Conservation (phyloP, 495 filamentous ascomycete species). For the Penicillium silybi region DNA sequence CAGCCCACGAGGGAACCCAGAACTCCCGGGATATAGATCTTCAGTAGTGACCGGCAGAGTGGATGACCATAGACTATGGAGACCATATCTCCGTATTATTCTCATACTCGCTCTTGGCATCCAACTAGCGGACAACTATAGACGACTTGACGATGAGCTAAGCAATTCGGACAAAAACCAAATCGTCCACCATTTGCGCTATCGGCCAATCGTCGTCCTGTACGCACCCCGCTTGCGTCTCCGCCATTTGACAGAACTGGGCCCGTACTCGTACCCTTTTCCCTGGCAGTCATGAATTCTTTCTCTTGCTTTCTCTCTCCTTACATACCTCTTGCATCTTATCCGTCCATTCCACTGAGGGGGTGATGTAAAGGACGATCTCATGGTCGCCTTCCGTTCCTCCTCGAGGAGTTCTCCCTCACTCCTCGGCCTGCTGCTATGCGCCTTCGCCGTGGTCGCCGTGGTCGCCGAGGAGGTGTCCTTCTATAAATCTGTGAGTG, state of each 20-base stretch:
- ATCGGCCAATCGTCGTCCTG: slow-evolving; percentile 6
- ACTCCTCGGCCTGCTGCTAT: slow-evolving; percentile 12
- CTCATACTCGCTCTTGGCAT: background rate
- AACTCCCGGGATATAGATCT: too few species aligned
- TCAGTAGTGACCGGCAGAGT: too few species aligned
- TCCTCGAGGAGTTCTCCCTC: slow-evolving; percentile 11
- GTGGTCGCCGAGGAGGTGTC: slow-evolving; percentile 16
- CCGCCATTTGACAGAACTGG: background rate
- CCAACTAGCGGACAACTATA: background rate
- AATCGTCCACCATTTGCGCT: background rate
- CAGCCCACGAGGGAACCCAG: background rate
- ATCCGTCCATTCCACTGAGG: background rate
- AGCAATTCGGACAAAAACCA: background rate
- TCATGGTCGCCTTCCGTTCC: slow-evolving; percentile 20
- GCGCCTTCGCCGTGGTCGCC: slow-evolving; percentile 3
- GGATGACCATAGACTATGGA: too few species aligned
- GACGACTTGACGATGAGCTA: background rate
- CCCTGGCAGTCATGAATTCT: slow-evolving; percentile 3
- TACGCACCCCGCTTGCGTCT: background rate
- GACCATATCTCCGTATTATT: too few species aligned
- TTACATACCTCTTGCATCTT: slow-evolving; percentile 16
- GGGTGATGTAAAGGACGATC: slow-evolving; percentile 18
- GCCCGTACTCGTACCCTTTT: slow-evolving; percentile 7
- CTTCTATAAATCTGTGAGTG: slow-evolving; percentile 28
- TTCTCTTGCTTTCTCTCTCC: slow-evolving; percentile 1